Base-by-base conservation (phyloP, 2,329 filamentous ascomycete genomes). In the Drechmeria coniospora region DNA sequence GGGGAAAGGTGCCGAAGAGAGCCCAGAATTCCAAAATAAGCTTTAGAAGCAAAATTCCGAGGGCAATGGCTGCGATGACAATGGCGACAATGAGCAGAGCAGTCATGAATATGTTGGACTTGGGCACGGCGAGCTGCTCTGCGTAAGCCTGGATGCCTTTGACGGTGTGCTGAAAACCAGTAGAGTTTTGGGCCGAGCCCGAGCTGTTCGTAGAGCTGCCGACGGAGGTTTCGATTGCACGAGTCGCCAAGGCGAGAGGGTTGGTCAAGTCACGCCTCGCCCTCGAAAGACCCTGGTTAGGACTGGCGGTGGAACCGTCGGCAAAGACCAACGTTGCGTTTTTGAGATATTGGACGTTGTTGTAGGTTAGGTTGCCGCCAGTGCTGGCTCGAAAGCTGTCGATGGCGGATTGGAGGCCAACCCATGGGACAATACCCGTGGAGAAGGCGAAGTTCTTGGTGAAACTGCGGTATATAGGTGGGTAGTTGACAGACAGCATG, bases 41-140 rank as follows among this genome's bases (percentile, higher is more conserved):
- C 61, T 95, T 98, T 55, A 92, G 68, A 5, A 95, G 67, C 16
- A 95, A 63, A 39, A 95, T 86, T 15, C 80, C 74, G 15, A 93
- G 79, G 23, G 80, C 77, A 38, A 94, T 87, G 19, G 70, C 69
- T 4, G 74, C 86, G 37, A 95, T 71, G 28, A 92, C 65, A 38
- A 93, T 90, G 36, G 83, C 81, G 34, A 93, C 87, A 33, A 94
- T 62, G 28, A 95, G 62, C 2, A 95, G 67, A 4, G 93, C 75
- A 0, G 83, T 94, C 86, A 98, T 92, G 59, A 95, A 95, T 2
- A 83, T 84, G 57, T 94, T 92, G 26, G 80, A 74, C 40, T 79
- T 71, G 12, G 90, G 90, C 29, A 95, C 84, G 23, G 71, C 74
- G 32, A 93, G 68, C 48, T 86, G 65, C 47, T 93, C 74, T n/a